Evolutionary conservation across 1,284 basidiomycete species (phyloP), one percentile per base, ranked within the genome.

Genomic region (Puccinia coronata): DNA sequence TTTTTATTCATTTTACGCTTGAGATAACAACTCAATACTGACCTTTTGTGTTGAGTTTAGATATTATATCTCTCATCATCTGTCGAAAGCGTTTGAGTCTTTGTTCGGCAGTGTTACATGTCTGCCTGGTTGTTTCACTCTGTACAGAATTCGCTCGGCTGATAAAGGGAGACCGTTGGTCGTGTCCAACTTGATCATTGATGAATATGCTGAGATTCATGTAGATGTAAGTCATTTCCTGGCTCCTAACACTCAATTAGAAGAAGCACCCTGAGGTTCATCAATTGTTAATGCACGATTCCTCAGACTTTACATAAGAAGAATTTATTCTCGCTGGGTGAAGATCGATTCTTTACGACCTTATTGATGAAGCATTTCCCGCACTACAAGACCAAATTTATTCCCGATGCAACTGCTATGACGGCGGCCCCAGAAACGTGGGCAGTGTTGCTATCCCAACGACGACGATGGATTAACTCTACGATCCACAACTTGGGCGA

Each of bases 391-490:
- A 98, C 95, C 16, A 94, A 95, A 85, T 98, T 98, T 85, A 91
- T 96, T 43, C 91, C 93, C 18, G 96, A 98, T 85, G 95, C 95
- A 0, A 92, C 94, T 85, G 95, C 96, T 0, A 93, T 89, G 86
- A 96, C 94, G 0, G 92, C 96, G 36, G 94, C 95, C 6, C 95
- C 95, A 0, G 93, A 94, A 84, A 92, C 94, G 84, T 98, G 95
- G 94, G 92, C 92, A 85, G 92, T 99, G 65, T 87, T 99, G 83
- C 88, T 99, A n/a, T 97, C 95, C 14, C 96, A 99, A 87, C 92
- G 96, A 88, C 92, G 96, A 88, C 92, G 95, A 84, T 99, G 97
- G 97, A 99, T 99, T 88, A 99, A 99, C 88, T 98, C 95, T 51
- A 99, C 96, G 0, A 92, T 99, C 43, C 96, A 99, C 88, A 99